phyloP scores from a whole-genome alignment of 2,329 filamentous ascomycete genomes.

The Fusarium floridanum region DNA sequence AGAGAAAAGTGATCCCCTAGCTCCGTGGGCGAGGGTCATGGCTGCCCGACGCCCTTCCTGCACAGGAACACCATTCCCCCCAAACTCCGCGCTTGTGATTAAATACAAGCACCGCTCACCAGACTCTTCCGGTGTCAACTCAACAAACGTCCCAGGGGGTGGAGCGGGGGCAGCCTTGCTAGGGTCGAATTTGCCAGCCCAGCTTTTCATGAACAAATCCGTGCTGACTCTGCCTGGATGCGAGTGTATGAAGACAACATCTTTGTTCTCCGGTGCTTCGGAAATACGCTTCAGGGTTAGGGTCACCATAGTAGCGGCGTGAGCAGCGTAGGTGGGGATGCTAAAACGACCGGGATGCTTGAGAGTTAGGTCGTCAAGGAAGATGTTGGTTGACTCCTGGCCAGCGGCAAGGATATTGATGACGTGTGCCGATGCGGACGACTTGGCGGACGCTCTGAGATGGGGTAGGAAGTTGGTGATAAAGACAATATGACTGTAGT shows the following conservation, averaged over 20 bases:
- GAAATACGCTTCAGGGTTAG: background rate
- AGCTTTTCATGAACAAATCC: background rate
- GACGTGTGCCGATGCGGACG: background rate
- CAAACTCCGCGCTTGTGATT: background rate
- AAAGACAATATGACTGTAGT: background rate
- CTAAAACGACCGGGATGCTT: background rate
- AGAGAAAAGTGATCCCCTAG: background rate
- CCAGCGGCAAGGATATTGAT: background rate
- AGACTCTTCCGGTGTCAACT: background rate
- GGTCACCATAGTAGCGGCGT: background rate
- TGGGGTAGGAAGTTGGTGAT: background rate
- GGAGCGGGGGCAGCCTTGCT: background rate
- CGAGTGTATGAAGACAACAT: background rate
- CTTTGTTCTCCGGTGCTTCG: background rate
- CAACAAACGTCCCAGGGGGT: background rate
- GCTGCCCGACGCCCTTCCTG: background rate
- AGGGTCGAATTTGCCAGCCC: background rate
- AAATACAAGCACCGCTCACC: background rate
- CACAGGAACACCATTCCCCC: background rate
- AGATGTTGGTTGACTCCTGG: background rate
- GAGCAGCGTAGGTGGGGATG: background rate
- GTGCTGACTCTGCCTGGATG: background rate
- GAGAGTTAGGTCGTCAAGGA: background rate
- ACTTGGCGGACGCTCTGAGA: background rate
- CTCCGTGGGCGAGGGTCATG: background rate